Conservation (phyloP, 768 basidiomycete species). For the Daedaleopsis sinensis region DNA sequence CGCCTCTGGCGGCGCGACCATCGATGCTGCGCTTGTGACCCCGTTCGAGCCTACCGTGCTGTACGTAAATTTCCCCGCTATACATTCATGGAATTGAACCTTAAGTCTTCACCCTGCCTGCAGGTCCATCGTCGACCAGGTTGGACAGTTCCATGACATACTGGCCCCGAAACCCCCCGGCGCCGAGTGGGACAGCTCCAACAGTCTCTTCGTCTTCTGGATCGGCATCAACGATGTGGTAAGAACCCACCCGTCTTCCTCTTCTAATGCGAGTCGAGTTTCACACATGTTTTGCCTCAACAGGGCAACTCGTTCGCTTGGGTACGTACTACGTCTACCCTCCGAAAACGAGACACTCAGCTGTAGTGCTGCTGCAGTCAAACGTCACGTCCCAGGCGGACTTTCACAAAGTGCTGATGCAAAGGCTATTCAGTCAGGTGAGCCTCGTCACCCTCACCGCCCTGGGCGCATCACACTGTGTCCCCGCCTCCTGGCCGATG, state of each 20-base stretch:
- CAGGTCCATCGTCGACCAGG: constrained; percentile 41
- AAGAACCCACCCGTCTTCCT: constrained; percentile 5
- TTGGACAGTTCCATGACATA: constrained; percentile 35
- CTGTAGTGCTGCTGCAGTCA: constrained; percentile 25
- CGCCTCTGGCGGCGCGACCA: constrained; percentile 42
- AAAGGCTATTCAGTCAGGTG: constrained; percentile 38
- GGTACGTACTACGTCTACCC: constrained; percentile 33
- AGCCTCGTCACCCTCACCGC: not conserved
- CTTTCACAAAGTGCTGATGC: constrained; percentile 38
- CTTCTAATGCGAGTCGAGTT: constrained; percentile 6
- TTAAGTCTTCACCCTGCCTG: not conserved
- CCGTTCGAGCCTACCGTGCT: constrained; percentile 39
- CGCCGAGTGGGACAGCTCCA: constrained; percentile 35
- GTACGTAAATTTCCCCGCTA: constrained; percentile 25
- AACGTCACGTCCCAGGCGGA: constrained; percentile 37
- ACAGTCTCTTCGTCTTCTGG: constrained; percentile 41
- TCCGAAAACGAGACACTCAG: constrained; percentile 1
- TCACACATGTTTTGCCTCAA: not conserved
- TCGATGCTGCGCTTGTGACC: constrained; percentile 40
- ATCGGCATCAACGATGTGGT: constrained; percentile 44
- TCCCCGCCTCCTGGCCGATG: constrained; percentile 23
- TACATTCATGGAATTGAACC: not conserved
- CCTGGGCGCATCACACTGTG: constrained; percentile 33
- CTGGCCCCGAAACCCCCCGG: constrained; percentile 36
- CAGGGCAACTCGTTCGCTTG: constrained; percentile 53